Percentiles rank a stretch among this genome's conserved stretches.
Evolutionary conservation across 2,329 filamentous ascomycete genomes (phyloP).

Genomic region (Colletotrichum sansevieriae): DNA sequence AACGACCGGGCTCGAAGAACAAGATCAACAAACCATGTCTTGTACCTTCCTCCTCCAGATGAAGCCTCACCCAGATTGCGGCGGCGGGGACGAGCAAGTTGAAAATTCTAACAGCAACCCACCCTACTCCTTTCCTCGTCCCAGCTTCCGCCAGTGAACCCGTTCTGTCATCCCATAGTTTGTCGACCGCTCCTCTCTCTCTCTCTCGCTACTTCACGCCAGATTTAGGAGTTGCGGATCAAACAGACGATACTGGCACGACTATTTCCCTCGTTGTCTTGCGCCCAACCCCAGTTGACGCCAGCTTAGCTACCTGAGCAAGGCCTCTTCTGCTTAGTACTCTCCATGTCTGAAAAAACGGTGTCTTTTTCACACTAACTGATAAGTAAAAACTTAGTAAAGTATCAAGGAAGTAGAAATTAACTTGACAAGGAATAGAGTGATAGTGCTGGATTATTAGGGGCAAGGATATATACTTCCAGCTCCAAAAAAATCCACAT

Average conservation of each 20-base stretch:
- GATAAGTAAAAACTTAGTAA: too few species aligned
- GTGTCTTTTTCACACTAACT: too few species aligned
- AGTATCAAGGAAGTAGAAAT: too few species aligned
- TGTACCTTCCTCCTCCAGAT: background rate
- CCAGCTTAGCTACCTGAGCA: background rate
- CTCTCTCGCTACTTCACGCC: conserved; percentile 11
- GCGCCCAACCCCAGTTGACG: background rate
- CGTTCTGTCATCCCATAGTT: conserved; percentile 33
- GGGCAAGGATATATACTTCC: too few species aligned
- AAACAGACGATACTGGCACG: conserved; percentile 27
- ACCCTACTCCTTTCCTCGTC: conserved; percentile 11
- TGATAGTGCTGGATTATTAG: too few species aligned
- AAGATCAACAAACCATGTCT: background rate
- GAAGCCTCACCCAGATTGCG: too few species aligned
- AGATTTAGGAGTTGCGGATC: conserved; percentile 33
- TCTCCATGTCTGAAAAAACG: too few species aligned
- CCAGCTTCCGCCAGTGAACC: conserved; percentile 21
- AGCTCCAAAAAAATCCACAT: too few species aligned
- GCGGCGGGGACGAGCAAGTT: background rate
- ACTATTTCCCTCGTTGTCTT: too few species aligned
- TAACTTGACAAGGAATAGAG: too few species aligned
- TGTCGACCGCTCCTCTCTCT: background rate
- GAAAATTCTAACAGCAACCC: too few species aligned
- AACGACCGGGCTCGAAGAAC: conserved; percentile 3
- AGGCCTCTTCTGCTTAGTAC: background rate